These are phyloP conservation scores for Pythium scleroteichum DNA, from an alignment of 352 stramenopile genomes.

Conservation along the genomic window DNA sequence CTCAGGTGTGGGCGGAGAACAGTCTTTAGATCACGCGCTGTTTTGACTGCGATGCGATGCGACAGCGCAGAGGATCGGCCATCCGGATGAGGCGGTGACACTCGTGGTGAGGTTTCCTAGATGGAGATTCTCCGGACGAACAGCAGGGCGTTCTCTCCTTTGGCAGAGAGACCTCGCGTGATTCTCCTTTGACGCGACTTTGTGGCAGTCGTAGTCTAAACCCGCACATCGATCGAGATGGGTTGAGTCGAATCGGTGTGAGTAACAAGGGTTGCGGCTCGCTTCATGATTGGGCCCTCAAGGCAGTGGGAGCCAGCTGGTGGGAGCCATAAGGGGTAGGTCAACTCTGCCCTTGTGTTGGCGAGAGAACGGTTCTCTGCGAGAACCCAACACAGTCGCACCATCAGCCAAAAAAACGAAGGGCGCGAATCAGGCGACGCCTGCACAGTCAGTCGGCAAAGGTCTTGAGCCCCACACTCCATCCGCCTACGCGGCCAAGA, in stretches of 20 bases:
- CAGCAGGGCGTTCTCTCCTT: no score
- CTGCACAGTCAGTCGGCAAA: slow-evolving; percentile 16
- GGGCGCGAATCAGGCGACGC: slow-evolving; percentile 15
- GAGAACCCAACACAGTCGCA: background rate
- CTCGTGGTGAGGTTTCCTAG: no score
- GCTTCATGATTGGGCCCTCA: slow-evolving; percentile 1
- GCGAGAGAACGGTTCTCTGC: background rate
- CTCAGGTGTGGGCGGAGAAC: background rate
- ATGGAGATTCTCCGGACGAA: background rate
- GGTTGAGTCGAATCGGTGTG: slow-evolving; percentile 10
- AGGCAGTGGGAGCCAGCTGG: slow-evolving; percentile 4
- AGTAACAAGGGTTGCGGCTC: slow-evolving; percentile 8
- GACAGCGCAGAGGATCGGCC: no score
- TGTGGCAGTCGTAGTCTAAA: background rate
- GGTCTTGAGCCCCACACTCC: no score
- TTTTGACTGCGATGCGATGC: no score
- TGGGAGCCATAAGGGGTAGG: slow-evolving; percentile 19
- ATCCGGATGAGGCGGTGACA: no score
- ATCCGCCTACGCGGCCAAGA: slow-evolving; percentile 10
- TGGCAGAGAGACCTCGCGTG: no score
- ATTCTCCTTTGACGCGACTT: no score
- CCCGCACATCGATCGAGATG: slow-evolving; percentile 9
- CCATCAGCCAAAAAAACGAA: slow-evolving; percentile 18
- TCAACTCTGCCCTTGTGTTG: background rate
- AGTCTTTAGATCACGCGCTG: no score